Conservation (phyloP, 176 grass and related monocot species). For the Triticum monococcum region DNA sequence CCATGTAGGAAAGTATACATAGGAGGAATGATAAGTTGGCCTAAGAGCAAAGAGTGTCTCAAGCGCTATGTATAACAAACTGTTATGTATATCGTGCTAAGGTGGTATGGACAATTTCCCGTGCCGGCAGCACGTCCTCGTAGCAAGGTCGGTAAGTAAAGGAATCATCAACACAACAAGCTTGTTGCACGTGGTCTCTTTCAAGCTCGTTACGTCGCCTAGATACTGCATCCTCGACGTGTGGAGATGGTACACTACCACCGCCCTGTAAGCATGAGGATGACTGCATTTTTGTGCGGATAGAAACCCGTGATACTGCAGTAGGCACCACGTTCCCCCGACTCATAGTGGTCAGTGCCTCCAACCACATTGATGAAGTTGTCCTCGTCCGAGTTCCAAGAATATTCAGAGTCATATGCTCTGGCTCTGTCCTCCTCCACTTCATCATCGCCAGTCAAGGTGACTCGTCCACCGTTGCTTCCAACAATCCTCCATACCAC, state of each 20-base stretch:
- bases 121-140: not conserved
- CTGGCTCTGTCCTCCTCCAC: not conserved
- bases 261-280: not conserved
- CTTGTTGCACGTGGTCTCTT: not conserved
- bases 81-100: not conserved
- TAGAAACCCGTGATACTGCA: not conserved
- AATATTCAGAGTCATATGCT: not conserved
- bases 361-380: not conserved
- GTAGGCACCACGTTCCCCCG: not conserved
- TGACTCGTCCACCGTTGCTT: not conserved
- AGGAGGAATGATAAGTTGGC: no score
- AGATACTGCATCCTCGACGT: not conserved
- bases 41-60: no score
- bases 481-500: not conserved
- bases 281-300: not conserved
- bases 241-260: not conserved
- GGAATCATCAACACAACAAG: not conserved
- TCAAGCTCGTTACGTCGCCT: not conserved
- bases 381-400: not conserved
- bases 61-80: not conserved
- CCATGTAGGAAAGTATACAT: no score
- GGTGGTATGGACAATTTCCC: not conserved
- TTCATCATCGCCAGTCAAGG: not conserved
- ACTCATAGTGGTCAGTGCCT: not conserved
- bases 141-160: not conserved